A percentile compares a stretch with the other conserved stretches of the same genome.
Conservation (phyloP, 176 grass and related monocot genomes). For the Carex scoparia region DNA sequence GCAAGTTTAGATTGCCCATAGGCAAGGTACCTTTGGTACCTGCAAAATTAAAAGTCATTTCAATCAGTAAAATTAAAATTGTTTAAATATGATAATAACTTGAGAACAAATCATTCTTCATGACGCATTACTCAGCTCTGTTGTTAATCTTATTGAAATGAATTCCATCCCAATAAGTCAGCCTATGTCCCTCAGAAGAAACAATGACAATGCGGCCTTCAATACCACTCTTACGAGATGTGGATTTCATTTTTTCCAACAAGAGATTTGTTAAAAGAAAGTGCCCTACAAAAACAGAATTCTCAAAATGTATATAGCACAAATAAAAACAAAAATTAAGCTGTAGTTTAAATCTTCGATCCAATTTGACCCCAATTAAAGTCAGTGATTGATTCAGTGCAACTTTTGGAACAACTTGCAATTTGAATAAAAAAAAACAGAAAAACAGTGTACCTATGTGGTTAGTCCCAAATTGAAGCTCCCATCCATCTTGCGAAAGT, state of each 20-base stretch:
- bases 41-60: constrained; percentile 27
- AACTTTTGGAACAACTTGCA: background rate
- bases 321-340: background rate
- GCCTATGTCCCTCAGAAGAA: constrained; percentile 72
- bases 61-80: background rate
- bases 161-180: constrained; percentile 65
- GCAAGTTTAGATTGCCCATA: constrained; percentile 94
- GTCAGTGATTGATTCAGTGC: background rate
- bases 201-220: constrained; percentile 86
- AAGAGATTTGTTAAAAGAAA: constrained; percentile 87
- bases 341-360: background rate
- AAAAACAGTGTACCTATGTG: constrained; percentile 58
- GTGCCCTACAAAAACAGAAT: constrained; percentile 50
- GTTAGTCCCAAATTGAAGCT: constrained; percentile 95
- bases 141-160: constrained; percentile 69
- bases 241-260: constrained; percentile 78
- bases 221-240: constrained; percentile 44
- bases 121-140: constrained; percentile 38
- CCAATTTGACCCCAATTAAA: background rate
- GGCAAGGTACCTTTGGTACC: constrained; percentile 54
- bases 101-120: background rate
- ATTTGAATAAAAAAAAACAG: background rate
- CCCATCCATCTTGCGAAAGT: constrained; percentile 81
- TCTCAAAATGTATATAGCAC: background rate
- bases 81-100: background rate